phyloP scores from a whole-genome alignment of 495 filamentous ascomycete genomes.

The Annulohypoxylon maeteangense region DNA sequence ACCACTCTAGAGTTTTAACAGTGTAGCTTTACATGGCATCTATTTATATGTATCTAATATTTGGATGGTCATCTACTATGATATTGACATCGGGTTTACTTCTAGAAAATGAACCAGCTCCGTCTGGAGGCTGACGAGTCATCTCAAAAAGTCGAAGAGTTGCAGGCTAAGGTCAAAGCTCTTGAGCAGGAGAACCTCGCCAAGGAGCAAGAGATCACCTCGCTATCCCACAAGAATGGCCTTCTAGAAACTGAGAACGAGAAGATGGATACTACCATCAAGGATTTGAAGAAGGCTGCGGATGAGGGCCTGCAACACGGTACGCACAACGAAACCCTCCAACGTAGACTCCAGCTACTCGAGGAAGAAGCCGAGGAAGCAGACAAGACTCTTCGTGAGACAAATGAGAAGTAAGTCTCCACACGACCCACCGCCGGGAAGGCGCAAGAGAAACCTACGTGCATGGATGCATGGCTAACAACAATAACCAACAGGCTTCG shows the following conservation, averaged over 20 bases:
- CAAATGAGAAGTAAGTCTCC: slow-evolving; percentile 91
- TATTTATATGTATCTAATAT: slow-evolving; percentile 28
- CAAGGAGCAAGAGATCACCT: slow-evolving; percentile 98
- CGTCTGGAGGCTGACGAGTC: slow-evolving; percentile 91
- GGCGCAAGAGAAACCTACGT: slow-evolving; percentile 17
- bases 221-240: slow-evolving; percentile 89
- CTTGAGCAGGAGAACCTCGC: slow-evolving; percentile 94
- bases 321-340: slow-evolving; percentile 86
- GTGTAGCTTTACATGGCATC: slow-evolving; percentile 7
- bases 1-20: background rate
- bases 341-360: slow-evolving; percentile 90
- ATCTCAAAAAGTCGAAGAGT: slow-evolving; percentile 81
- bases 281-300: slow-evolving; percentile 80
- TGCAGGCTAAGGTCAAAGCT: slow-evolving; percentile 83
- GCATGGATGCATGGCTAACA: slow-evolving; percentile 46
- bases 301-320: slow-evolving; percentile 78
- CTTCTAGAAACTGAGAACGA: slow-evolving; percentile 91
- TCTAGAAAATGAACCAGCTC: slow-evolving; percentile 90
- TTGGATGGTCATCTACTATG: slow-evolving; percentile 14
- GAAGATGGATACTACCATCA: slow-evolving; percentile 80
- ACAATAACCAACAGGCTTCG: slow-evolving; percentile 73
- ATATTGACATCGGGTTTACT: slow-evolving; percentile 36
- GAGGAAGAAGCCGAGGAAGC: slow-evolving; percentile 98
- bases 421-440: slow-evolving; percentile 1
- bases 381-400: slow-evolving; percentile 92